Percentiles rank a stretch among this genome's conserved stretches.
These are phyloP conservation scores for Isabelozyma rhagii DNA, from an alignment of 805 yeast species.

Conservation along the genomic window DNA sequence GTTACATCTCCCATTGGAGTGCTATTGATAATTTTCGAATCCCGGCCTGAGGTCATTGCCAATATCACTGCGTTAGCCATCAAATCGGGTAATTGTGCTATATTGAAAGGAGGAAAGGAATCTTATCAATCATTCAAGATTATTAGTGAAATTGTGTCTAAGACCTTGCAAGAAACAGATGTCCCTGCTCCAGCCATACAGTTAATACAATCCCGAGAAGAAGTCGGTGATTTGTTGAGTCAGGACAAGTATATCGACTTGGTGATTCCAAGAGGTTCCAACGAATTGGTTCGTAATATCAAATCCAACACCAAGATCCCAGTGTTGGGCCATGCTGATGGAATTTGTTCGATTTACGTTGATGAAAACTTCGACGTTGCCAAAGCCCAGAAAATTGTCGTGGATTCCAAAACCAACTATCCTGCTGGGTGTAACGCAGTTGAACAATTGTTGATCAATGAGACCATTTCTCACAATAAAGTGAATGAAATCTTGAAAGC, in stretches of 20 bases:
- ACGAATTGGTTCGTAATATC: conserved; percentile 81
- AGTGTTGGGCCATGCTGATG: conserved; percentile 98
- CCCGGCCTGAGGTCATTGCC: conserved; percentile 98
- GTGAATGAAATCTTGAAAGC: conserved; percentile 27
- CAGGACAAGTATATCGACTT: conserved; percentile 91
- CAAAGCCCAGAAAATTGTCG: conserved; percentile 71
- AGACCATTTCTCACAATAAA: conserved; percentile 28
- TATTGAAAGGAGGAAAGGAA: conserved; percentile 96
- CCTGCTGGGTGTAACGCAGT: conserved; percentile 99
- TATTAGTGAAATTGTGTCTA: conserved; percentile 69
- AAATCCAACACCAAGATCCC: conserved; percentile 91
- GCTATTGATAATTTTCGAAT: conserved; percentile 85
- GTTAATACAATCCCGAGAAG: conserved; percentile 83
- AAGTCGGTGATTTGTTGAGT: conserved; percentile 75
- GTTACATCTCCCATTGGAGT: conserved; percentile 95
- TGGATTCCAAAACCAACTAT: conserved; percentile 91
- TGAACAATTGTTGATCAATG: conserved; percentile 75
- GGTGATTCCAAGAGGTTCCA: conserved; percentile 98
- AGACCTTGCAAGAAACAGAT: conserved; percentile 57
- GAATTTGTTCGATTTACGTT: conserved; percentile 85
- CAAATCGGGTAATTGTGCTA: conserved; percentile 96
- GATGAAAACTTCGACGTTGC: conserved; percentile 73
- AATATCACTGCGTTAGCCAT: conserved; percentile 93
- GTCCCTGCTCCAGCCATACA: conserved; percentile 85
- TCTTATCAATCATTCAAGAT: conserved; percentile 79